Base-by-base conservation (phyloP, 2,329 filamentous ascomycete genomes). In the Trichoderma endophyticum region DNA sequence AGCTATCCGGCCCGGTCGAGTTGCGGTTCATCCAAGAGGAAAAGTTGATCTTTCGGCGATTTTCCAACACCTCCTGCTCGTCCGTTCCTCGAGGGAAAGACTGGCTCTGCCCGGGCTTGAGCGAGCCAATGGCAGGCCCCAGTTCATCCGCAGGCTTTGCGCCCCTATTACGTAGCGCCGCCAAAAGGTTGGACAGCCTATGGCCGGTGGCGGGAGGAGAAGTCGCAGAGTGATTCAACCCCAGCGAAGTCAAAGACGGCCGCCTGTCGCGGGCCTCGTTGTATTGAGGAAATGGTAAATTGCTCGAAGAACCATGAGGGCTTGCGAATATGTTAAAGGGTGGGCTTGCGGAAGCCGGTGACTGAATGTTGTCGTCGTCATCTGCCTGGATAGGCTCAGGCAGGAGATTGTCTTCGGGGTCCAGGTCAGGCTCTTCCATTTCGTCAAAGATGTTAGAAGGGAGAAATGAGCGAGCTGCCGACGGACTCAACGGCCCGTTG, bases 401-500 rank as follows among this genome's bases (percentile, higher is more conserved):
- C 11, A 81, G 71, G 1, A 83, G 81, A 21, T 77, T 82, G 4
- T 74, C 72, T 8, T 71, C 72, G 24, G 72, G 73, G 48, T 75
- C 83, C n/a, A 85, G 83, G 18, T 91, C 90, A 51, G 90, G 86
- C 62, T 91, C 90, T 59, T 90, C 83, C n/a, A 75, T 79, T 75
- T 92, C 91, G 66, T 91, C 89, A 73, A 88, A 83, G 73, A 88
- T 87, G n/a, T 83, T 84, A 6, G 92, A 92, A 0, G 93, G 93
- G 18, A 97, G 82, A 4, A 95, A 84, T 18, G 91, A 87, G 32
- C 92, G 90, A 2, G 93, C 93, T 24, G 69, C 71, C 4, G 92
- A 92, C 2, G 93, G 93, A 76, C 92, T 95, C 79, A 95, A 88
- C 1, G 92, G 92, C 2, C 91, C 92, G 32, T 88, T 90, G 21